A percentile compares a stretch with the other conserved stretches of the same genome.
Conservation (phyloP, 169 alveolate species). For the Plasmodium cynomolgi region DNA sequence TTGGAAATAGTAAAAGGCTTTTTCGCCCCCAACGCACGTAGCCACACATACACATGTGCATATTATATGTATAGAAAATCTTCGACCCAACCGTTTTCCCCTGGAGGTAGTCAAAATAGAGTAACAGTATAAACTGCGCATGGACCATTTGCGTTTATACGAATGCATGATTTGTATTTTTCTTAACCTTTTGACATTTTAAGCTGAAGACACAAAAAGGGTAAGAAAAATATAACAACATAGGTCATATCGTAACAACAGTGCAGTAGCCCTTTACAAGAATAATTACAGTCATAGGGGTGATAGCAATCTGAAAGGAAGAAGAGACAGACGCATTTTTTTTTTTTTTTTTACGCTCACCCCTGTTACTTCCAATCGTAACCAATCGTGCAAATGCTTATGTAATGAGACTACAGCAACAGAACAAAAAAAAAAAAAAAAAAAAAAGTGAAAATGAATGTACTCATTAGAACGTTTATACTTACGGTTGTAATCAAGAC, state of each 20-base stretch:
- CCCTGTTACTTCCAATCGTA: not conserved
- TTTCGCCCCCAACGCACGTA: not conserved
- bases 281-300: not conserved
- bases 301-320: not conserved
- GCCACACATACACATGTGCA: not conserved
- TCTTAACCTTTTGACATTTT: not conserved
- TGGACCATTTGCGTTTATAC: not conserved
- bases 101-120: not conserved
- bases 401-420: slow-evolving; percentile 28
- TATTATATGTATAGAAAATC: not conserved
- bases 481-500: slow-evolving; percentile 31
- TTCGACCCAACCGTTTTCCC: not conserved
- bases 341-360: slow-evolving; percentile 1
- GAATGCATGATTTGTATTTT: not conserved
- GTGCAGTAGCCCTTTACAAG: not conserved
- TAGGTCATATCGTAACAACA: not conserved
- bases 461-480: slow-evolving; percentile 8
- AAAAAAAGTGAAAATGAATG: slow-evolving; percentile 42
- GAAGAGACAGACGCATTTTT: not conserved
- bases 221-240: not conserved
- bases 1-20: not conserved
- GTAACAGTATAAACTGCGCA: not conserved
- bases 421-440: not conserved
- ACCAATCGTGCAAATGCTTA: slow-evolving; percentile 7
- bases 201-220: not conserved